Conservation (phyloP, 2,329 filamentous ascomycete genomes). For the Berkeleyomyces basicola region DNA sequence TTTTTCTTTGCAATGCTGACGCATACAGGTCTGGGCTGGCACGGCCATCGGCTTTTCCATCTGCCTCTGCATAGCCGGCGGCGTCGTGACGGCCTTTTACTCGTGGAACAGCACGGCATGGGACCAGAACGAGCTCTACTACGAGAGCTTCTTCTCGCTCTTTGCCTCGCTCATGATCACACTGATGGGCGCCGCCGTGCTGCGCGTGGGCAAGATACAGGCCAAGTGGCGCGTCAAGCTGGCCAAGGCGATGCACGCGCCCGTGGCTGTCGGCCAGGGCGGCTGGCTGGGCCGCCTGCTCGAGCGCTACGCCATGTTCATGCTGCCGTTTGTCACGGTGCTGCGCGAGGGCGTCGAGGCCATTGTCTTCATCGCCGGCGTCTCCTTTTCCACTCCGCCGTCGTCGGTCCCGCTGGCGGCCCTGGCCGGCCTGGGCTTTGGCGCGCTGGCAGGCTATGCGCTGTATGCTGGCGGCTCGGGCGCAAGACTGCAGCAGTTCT, state of each 20-base stretch:
- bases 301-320: slow-evolving; percentile 74
- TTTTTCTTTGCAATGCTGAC: not conserved
- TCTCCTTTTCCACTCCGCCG: slow-evolving; percentile 60
- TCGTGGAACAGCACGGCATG: slow-evolving; percentile 35
- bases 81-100: slow-evolving; percentile 59
- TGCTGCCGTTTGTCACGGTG: slow-evolving; percentile 76
- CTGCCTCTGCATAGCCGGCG: slow-evolving; percentile 47
- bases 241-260: slow-evolving; percentile 45
- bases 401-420: slow-evolving; percentile 64
- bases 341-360: slow-evolving; percentile 73
- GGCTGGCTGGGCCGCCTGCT: slow-evolving; percentile 44
- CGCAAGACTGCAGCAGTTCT: slow-evolving; percentile 47
- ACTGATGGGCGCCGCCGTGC: slow-evolving; percentile 60
- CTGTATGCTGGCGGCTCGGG: slow-evolving; percentile 48
- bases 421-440: slow-evolving; percentile 52
- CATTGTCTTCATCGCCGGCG: slow-evolving; percentile 71
- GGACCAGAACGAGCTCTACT: slow-evolving; percentile 53
- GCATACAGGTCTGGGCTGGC: slow-evolving; percentile 45
- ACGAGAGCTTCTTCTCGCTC: slow-evolving; percentile 64
- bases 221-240: slow-evolving; percentile 81
- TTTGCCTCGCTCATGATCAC: slow-evolving; percentile 67
- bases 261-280: slow-evolving; percentile 29
- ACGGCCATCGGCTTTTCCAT: slow-evolving; percentile 44
- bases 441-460: slow-evolving; percentile 49
- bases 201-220: slow-evolving; percentile 68